Evolutionary conservation across 257 asterid species (phyloP).

Genomic region (Fraxinus quadrangulata): DNA sequence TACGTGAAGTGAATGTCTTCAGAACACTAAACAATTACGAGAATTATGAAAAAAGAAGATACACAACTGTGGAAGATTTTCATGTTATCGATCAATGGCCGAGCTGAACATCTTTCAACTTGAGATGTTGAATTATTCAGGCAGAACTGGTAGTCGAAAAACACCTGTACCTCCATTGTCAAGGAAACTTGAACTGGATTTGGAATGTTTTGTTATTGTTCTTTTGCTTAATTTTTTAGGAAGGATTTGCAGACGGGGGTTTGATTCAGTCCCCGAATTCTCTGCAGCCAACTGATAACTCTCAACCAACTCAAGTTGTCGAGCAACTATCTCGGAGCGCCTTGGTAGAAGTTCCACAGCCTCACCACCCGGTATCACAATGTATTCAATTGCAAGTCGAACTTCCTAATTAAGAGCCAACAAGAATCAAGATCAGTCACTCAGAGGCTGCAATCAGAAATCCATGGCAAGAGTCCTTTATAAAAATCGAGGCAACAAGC

Average conservation of each 20-base stretch:
- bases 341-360: conserved; percentile 96
- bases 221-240: conserved; percentile 61
- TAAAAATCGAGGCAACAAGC: not conserved
- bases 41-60: not conserved
- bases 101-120: not conserved
- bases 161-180: conserved; percentile 40
- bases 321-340: conserved; percentile 84
- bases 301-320: conserved; percentile 83
- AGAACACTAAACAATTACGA: not conserved
- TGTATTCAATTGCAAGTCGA: conserved; percentile 93
- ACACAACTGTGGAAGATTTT: conserved; percentile 27
- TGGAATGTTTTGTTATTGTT: conserved; percentile 27
- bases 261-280: conserved; percentile 81
- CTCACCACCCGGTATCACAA: conserved; percentile 95
- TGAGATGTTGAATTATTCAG: conserved; percentile 41
- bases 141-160: conserved; percentile 68
- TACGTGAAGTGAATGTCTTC: conserved; percentile 9
- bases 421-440: conserved; percentile 9
- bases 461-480: not conserved
- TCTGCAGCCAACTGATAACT: conserved; percentile 86
- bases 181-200: conserved; percentile 34
- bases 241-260: conserved; percentile 90
- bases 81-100: conserved; percentile 37
- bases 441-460: not conserved
- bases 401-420: conserved; percentile 59